Percentiles rank a stretch among this genome's conserved stretches.
Conservation (phyloP, 2,329 filamentous ascomycete genomes). For the Neonectria sp. region DNA sequence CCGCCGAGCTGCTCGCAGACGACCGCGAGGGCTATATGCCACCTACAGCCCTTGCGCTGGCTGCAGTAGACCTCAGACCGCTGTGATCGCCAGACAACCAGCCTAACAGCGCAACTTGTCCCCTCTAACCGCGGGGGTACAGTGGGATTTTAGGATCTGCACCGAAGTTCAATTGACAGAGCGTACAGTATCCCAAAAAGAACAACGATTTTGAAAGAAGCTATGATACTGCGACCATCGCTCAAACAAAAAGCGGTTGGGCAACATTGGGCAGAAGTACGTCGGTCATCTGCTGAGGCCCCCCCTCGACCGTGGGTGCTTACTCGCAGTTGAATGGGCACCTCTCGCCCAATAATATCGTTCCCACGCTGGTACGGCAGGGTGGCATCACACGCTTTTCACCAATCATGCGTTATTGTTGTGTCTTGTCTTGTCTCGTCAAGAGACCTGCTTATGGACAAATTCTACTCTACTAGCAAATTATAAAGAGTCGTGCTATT, state of each 20-base stretch:
- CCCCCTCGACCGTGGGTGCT: background rate
- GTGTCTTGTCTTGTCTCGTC: too few relatives aligned
- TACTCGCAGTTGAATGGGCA: background rate
- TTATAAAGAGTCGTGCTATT: too few relatives aligned
- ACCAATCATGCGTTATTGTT: too few relatives aligned
- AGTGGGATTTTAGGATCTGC: constrained; percentile 2
- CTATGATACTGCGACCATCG: background rate
- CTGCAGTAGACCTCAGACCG: too few relatives aligned
- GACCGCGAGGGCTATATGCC: too few relatives aligned
- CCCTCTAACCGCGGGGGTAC: background rate
- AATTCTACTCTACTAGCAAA: too few relatives aligned
- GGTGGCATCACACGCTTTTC: background rate
- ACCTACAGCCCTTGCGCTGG: too few relatives aligned
- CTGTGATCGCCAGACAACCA: background rate
- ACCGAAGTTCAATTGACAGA: background rate
- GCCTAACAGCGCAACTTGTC: constrained; percentile 1
- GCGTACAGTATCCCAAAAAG: constrained; percentile 3
- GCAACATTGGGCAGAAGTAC: constrained; percentile 4
- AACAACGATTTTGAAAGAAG: background rate
- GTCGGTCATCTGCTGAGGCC: background rate
- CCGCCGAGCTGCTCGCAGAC: too few relatives aligned
- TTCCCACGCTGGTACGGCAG: background rate
- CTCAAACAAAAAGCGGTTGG: constrained; percentile 4
- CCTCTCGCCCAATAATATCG: constrained; percentile 4
- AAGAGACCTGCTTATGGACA: too few relatives aligned